A percentile compares a stretch with the other conserved stretches of the same genome.
phyloP scores from a whole-genome alignment of 331 rosid species.

The Acacia concinna region DNA sequence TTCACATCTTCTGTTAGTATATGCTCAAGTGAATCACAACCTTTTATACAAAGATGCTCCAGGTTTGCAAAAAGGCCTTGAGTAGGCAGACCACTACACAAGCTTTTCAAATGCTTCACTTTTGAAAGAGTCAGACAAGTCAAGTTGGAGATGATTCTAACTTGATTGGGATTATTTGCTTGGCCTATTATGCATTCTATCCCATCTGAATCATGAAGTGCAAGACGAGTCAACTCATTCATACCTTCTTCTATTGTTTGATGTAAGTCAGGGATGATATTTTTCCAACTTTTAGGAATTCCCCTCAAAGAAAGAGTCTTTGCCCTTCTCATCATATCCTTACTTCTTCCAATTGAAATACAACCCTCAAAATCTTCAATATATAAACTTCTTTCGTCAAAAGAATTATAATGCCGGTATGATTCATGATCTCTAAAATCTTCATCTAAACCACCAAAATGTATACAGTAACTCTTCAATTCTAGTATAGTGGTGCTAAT shows the following conservation, averaged over 20 bases:
- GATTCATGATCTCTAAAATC: accelerated
- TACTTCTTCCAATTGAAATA: not conserved
- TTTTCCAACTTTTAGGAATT: not conserved
- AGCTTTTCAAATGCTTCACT: not conserved
- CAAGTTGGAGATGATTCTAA: not conserved
- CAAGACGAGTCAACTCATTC: not conserved
- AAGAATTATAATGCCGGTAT: not conserved
- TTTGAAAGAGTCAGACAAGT: not conserved
- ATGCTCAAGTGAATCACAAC: conserved; percentile 17
- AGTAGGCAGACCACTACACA: not conserved
- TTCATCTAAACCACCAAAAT: not conserved
- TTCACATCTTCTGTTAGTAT: not conserved
- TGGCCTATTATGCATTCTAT: conserved; percentile 8
- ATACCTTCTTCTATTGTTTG: not conserved
- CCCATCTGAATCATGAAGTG: not conserved
- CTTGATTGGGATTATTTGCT: not conserved
- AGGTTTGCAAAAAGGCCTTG: not conserved
- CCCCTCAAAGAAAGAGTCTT: not conserved
- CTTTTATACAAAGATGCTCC: not conserved
- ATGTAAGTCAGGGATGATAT: not conserved
- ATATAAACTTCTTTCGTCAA: not conserved
- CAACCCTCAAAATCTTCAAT: not conserved
- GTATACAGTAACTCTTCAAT: conserved; percentile 10
- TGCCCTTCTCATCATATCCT: conserved; percentile 13
- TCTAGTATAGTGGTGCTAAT: not conserved